Evolutionary conservation across 345 rosid genomes (phyloP), one percentile per base, ranked within the genome.

Genomic region (Salix dunnii): DNA sequence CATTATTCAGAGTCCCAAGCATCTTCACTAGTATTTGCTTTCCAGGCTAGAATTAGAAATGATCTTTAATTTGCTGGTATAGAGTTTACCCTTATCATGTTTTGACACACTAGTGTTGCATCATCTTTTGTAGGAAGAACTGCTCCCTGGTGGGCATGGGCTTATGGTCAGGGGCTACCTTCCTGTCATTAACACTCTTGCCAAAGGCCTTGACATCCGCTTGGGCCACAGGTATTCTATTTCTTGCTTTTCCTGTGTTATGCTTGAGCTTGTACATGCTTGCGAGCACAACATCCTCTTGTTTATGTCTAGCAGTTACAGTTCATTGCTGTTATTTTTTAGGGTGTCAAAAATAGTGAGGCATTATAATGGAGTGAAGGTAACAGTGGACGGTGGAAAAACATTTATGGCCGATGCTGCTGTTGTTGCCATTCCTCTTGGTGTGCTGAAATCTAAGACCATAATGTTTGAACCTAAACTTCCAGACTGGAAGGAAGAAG

Each of bases 101-200:
- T 17, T 51, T 75, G 33, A 74, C 38, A 46, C 23, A 6, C 69
- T 74, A 6, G n/a, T 38, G 23, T 49, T 28, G 28, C 23, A 69
- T 64, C 58, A 61, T 3, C 63, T 48, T 78, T 62, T 75, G 58
- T 89, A 96, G 98, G 99, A 96, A 86, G 98, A 84, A 58, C 79
- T 93, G 76, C 85, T 96, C 43, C 97, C 97, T 28, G 98, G 99
- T 77, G 99, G 99, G 65, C 99, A 96, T 18, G 99, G 97, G 40
- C 91, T 96, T 67, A 96, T 96, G 99, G 98, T 96, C 38, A 87
- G 99, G 86, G 99, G 99, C 64, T 96, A 96, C 82, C 89, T 89
- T 46, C 97, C 98, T 75, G 98, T 96, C 16, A 89, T 96, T 77
- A 93, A 93, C 85, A 92, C 99, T 60, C 93, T 96, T 67, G 93